Conservation (phyloP, 1,139 yeast species). For the Citeromyces siamensis region DNA sequence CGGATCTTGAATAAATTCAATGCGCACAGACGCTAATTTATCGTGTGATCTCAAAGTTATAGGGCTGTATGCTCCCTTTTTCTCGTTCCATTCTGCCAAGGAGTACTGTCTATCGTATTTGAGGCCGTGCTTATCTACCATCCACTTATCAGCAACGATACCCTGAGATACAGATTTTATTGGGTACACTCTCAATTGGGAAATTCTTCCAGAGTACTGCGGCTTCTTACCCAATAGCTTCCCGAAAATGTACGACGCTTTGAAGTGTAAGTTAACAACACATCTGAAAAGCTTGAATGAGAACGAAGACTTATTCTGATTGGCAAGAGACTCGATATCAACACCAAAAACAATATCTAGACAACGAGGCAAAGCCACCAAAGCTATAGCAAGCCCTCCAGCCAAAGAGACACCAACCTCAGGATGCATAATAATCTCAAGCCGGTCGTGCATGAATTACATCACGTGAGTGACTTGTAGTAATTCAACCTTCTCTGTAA, state of each 20-base stretch:
- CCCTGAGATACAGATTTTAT: conserved; percentile 25
- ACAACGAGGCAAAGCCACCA: background rate
- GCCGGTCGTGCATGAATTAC: background rate
- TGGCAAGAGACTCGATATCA: background rate
- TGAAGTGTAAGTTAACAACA: background rate
- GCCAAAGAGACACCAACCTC: background rate
- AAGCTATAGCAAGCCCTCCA: background rate
- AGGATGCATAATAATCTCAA: background rate
- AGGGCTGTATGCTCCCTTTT: conserved; percentile 15
- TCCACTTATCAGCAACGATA: conserved; percentile 20
- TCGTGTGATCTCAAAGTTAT: conserved; percentile 24
- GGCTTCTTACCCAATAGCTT: background rate
- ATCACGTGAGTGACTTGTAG: conserved; percentile 8
- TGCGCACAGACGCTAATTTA: conserved; percentile 18
- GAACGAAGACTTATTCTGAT: conserved; percentile 1
- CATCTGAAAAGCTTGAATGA: background rate
- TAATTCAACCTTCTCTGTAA: conserved; percentile 11
- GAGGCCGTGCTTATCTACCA: conserved; percentile 24
- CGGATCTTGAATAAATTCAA: conserved; percentile 13
- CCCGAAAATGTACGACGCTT: background rate
- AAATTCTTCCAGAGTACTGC: conserved; percentile 14
- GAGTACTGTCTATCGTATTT: conserved; percentile 28
- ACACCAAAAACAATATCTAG: background rate
- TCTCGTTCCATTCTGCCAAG: conserved; percentile 19
- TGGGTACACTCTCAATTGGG: conserved; percentile 23